phyloP scores from a whole-genome alignment of 371 early-diverging fungal species.

The Actinomortierella ambigua region DNA sequence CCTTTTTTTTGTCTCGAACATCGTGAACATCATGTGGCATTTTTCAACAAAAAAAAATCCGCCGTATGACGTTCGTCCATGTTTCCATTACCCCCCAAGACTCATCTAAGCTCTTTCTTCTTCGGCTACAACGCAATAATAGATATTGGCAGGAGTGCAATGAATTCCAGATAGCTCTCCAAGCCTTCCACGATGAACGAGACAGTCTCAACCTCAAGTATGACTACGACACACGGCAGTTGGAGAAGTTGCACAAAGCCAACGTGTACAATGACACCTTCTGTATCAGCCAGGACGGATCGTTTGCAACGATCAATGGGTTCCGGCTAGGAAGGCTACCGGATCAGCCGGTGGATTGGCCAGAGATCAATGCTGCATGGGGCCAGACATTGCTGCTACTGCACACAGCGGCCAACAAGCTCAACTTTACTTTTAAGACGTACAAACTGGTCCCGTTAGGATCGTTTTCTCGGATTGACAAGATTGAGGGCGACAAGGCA shows the following conservation, averaged over 20 bases:
- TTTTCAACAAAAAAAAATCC: neutral
- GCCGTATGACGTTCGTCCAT: neutral
- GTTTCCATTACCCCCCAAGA: neutral
- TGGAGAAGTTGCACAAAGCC: conserved; percentile 86
- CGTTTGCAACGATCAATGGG: conserved; percentile 93
- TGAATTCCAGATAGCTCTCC: conserved; percentile 64
- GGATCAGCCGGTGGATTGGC: conserved; percentile 87
- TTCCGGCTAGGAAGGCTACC: conserved; percentile 88
- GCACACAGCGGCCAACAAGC: conserved; percentile 85
- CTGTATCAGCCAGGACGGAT: conserved; percentile 83
- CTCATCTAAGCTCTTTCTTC: neutral
- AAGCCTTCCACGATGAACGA: conserved; percentile 74
- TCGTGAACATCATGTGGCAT: no score
- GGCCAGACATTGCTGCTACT: conserved; percentile 88
- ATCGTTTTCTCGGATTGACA: conserved; percentile 89
- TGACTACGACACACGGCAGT: conserved; percentile 76
- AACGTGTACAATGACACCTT: conserved; percentile 94
- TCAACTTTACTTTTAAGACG: conserved; percentile 83
- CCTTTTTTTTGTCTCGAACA: no score
- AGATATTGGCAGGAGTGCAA: conserved; percentile 82
- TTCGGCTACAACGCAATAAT: neutral
- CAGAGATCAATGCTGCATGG: conserved; percentile 96
- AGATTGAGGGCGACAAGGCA: conserved; percentile 76
- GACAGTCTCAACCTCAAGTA: conserved; percentile 80
- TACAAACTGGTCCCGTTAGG: conserved; percentile 90